Conservation (phyloP, 2,329 filamentous ascomycete genomes). For the Exophiala xenobiotica region DNA sequence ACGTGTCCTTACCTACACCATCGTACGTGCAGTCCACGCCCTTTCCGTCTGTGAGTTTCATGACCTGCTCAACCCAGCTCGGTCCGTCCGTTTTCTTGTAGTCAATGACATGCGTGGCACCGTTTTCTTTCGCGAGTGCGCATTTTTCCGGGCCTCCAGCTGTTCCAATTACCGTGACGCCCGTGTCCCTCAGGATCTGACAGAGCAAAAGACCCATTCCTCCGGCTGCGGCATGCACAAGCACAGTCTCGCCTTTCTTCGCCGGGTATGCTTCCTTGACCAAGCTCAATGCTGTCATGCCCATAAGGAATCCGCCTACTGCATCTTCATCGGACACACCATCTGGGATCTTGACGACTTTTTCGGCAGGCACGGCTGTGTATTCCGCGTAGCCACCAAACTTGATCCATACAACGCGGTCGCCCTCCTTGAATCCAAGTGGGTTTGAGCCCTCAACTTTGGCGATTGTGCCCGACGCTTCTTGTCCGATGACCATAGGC, state of each 20-base stretch:
- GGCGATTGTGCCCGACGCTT: conserved; percentile 71
- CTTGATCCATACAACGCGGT: conserved; percentile 70
- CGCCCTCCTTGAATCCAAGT: conserved; percentile 61
- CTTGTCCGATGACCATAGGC: conserved; percentile 76
- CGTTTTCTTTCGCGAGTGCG: conserved; percentile 65
- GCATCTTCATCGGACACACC: conserved; percentile 61
- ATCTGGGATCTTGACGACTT: conserved; percentile 63
- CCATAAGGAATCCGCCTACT: conserved; percentile 73
- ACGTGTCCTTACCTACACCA: conserved; percentile 80
- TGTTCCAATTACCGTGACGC: conserved; percentile 76
- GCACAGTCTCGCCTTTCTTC: conserved; percentile 73
- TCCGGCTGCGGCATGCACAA: conserved; percentile 83
- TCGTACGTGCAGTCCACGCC: conserved; percentile 74
- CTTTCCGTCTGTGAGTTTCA: conserved; percentile 74
- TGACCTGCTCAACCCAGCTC: conserved; percentile 74
- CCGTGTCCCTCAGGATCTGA: conserved; percentile 70
- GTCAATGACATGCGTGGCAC: conserved; percentile 70
- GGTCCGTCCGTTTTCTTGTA: conserved; percentile 78
- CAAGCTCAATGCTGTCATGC: conserved; percentile 77
- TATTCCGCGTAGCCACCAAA: conserved; percentile 59
- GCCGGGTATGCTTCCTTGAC: conserved; percentile 71
- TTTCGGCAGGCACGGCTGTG: conserved; percentile 52
- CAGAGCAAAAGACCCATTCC: conserved; percentile 71
- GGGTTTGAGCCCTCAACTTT: conserved; percentile 55
- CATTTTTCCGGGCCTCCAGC: conserved; percentile 73